Base-by-base conservation (phyloP, 164 flowering plant species). In the Stephania japonica region DNA sequence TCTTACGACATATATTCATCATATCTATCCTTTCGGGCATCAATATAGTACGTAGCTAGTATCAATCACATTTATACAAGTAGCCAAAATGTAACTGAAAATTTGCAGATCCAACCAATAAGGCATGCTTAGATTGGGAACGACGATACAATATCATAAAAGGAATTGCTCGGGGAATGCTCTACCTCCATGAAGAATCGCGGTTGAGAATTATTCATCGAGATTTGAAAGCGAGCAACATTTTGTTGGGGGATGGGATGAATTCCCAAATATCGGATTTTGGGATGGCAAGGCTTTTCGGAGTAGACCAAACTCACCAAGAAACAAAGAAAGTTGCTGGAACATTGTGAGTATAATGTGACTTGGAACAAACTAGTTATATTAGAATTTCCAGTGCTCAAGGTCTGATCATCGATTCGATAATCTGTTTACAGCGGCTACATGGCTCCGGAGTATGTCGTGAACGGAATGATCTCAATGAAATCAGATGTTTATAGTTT, bases 141-240 rank as follows among this genome's bases (percentile, higher is more conserved):
- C 65, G 42, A 16, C 63, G 73, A 4, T 75, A 65, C 65, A 70
- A 70, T 18, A 70, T 71, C 47, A 70, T 75, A n/a, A 65, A 26
- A 56, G 76, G 76, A 56, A 74, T 74, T 9, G 76, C 76, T 59
- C 50, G 76, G 42, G 87, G 87, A 24, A 72, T 83, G 7, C 81
- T 79, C 10, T 83, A 85, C 77, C 83, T 85, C 59, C 86, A 85
- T 47, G 80, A 79, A 44, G 84, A 85, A 25, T 83, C 86, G 7
- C 70, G 80, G 26, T 69, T 80, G 5, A 75, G 43, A 23, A 76
- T 85, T 62, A 79, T 85, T n/a, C 83, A 85, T 41, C 80, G 84
- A 7, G 86, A 84, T 75, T 72, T 84, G 6, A 83, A 83, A 73
- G 75, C 87, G 0, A 70, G 82, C 59, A 85, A 84, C 43, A 63